Base-by-base conservation (phyloP, 2,329 filamentous ascomycete genomes). In the Colletotrichum sp. region DNA sequence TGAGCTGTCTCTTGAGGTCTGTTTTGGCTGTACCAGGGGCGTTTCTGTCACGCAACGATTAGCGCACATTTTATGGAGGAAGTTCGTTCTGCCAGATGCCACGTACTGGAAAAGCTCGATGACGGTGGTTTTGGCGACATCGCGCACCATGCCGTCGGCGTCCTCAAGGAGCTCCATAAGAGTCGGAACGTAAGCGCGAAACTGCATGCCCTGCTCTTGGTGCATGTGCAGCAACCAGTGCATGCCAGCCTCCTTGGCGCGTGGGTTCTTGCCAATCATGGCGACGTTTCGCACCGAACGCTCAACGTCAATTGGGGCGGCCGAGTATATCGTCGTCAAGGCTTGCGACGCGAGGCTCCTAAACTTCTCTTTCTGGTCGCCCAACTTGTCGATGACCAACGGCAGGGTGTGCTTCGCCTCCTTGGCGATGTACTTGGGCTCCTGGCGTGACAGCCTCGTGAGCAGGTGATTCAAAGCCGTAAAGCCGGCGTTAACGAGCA, bases 161-260 rank as follows among this genome's bases (percentile, higher is more conserved):
- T 98, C 96, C 85, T 98, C 96, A 57, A 98, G 90, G 79, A 97
- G 91, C 71, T 95, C 94, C 87, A 98, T 96, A 55, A 98, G 89
- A 13, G 91, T 90, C 4, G 95, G 94, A 3, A 98, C 96, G 83
- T 98, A 98, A 81, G 88, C 88, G 77, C 95, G 94, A 86, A 98
- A 98, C 49, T 93, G 93, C 78, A 98, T 88, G 52, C 92, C 92
- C 75, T 96, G 91, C 70, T 95, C 94, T 82, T 93, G 91, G 83
- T 97, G 94, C 93, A 96, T 98, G 91, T 95, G 82, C 39, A 95
- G 89, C 44, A 98, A 88, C 96, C 96, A 98, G 77, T 93, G 90
- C 92, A 98, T 93, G 79, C 93, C 93, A 69, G 92, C 89, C 86
- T 98, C 96, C 85, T 98, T 98, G 77, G 95, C 94, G 81, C 95